Percentiles rank a stretch among this genome's conserved stretches.
Conservation (phyloP, 1,284 basidiomycete species). For the Malassezia yamatoensis region DNA sequence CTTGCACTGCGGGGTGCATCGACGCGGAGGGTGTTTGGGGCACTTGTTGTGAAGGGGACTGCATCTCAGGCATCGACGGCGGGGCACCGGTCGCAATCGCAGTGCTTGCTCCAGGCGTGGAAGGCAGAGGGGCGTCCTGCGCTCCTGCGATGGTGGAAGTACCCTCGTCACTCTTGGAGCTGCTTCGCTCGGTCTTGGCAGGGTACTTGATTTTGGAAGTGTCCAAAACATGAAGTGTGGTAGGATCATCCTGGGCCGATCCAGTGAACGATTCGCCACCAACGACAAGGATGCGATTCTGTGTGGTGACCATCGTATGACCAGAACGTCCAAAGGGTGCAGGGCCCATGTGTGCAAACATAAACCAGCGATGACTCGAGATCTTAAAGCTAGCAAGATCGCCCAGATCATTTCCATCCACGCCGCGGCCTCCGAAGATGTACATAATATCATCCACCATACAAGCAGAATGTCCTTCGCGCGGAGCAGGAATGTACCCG, state of each 20-base stretch:
- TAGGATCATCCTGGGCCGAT: constrained; percentile 66
- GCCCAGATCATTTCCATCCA: constrained; percentile 88
- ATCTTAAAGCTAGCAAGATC: constrained; percentile 96
- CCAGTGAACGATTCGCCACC: constrained; percentile 79
- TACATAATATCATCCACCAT: constrained; percentile 97
- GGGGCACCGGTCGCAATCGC: not conserved
- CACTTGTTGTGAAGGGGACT: no score
- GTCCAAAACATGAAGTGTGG: constrained; percentile 62
- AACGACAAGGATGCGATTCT: constrained; percentile 77
- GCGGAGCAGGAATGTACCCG: constrained; percentile 87
- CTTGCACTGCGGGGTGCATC: no score
- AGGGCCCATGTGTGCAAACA: constrained; percentile 99
- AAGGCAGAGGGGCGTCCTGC: not conserved
- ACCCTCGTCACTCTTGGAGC: constrained; percentile 4
- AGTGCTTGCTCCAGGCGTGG: not conserved
- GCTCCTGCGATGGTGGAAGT: not conserved
- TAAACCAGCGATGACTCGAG: constrained; percentile 72
- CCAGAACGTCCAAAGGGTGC: constrained; percentile 80
- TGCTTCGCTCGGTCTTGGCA: constrained; percentile 26
- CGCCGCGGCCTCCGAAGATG: constrained; percentile 90
- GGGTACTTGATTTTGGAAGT: constrained; percentile 48
- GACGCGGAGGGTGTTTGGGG: no score
- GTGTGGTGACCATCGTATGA: constrained; percentile 85
- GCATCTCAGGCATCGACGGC: constrained; percentile 4
- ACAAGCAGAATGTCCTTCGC: constrained; percentile 93